These are phyloP conservation scores for Exidia glandulosa DNA, from an alignment of 768 basidiomycete genomes.

Conservation along the genomic window DNA sequence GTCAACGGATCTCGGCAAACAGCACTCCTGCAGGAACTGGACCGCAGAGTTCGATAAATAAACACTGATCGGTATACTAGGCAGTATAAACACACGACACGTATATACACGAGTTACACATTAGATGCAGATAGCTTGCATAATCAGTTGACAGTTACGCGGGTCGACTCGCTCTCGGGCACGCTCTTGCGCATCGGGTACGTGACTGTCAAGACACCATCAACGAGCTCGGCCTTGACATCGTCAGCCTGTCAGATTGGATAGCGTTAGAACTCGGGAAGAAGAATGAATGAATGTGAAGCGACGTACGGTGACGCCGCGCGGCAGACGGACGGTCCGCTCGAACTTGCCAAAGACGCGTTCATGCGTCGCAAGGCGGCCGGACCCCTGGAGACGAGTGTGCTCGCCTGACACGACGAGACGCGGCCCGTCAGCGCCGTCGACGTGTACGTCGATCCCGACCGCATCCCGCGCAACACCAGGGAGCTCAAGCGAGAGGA, in stretches of 20 bases:
- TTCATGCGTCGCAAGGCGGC: background rate
- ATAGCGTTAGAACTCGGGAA: background rate
- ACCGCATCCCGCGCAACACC: background rate
- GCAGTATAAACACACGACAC: too few relatives aligned
- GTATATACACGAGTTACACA: too few relatives aligned
- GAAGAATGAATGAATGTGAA: background rate
- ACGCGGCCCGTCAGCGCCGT: background rate
- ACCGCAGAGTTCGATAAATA: too few relatives aligned
- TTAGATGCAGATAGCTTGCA: background rate
- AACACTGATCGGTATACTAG: too few relatives aligned
- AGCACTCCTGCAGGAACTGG: too few relatives aligned
- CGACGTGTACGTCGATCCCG: background rate
- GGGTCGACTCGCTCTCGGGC: background rate
- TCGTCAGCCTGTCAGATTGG: background rate
- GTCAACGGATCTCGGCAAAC: too few relatives aligned
- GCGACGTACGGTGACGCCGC: background rate
- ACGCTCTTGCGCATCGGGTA: background rate
- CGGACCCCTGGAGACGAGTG: background rate
- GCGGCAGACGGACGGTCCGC: background rate
- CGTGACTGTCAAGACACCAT: background rate
- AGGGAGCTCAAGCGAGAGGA: background rate
- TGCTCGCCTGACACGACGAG: background rate
- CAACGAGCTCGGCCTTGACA: background rate
- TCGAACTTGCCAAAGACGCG: background rate
- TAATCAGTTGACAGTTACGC: background rate